These are phyloP conservation scores for Rhamnella rubrinervis DNA, from an alignment of 331 rosid species.

Conservation along the genomic window DNA sequence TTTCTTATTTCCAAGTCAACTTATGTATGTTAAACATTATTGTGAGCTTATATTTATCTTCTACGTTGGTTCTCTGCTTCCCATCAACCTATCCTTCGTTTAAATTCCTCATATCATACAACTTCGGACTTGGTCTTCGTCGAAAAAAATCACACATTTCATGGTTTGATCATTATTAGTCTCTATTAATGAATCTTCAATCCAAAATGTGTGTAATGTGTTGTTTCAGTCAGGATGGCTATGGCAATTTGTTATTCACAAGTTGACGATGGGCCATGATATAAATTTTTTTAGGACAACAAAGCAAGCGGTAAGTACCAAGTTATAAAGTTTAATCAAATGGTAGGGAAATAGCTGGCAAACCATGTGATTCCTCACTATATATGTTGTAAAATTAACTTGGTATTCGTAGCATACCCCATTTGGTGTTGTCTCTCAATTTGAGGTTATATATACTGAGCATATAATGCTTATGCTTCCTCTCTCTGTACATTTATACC, in stretches of 20 bases:
- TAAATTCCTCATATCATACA: slow-evolving; percentile 14
- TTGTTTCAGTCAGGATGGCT: not conserved
- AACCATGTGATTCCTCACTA: slow-evolving; percentile 32
- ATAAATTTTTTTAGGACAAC: too few relatives aligned
- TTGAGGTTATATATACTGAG: too few relatives aligned
- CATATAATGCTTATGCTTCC: too few relatives aligned
- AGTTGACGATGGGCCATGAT: slow-evolving; percentile 6
- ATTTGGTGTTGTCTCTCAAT: slow-evolving; percentile 6
- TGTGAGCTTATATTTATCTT: not conserved
- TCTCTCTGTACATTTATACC: too few relatives aligned
- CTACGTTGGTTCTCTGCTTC: slow-evolving; percentile 5
- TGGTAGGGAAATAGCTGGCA: slow-evolving; percentile 12
- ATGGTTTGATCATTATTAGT: not conserved
- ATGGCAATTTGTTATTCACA: too few relatives aligned
- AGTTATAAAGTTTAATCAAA: not conserved
- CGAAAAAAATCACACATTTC: slow-evolving; percentile 1
- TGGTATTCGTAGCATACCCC: not conserved
- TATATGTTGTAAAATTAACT: slow-evolving; percentile 21
- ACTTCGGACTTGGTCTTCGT: slow-evolving; percentile 12
- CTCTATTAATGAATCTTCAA: not conserved
- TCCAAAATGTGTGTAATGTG: slow-evolving; percentile 5
- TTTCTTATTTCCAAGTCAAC: not conserved
- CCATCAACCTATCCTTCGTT: slow-evolving; percentile 25
- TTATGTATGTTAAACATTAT: not conserved
- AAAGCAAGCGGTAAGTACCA: not conserved